Conservation (phyloP, 2,329 filamentous ascomycete genomes). For the Chaetoscypha palmicola region DNA sequence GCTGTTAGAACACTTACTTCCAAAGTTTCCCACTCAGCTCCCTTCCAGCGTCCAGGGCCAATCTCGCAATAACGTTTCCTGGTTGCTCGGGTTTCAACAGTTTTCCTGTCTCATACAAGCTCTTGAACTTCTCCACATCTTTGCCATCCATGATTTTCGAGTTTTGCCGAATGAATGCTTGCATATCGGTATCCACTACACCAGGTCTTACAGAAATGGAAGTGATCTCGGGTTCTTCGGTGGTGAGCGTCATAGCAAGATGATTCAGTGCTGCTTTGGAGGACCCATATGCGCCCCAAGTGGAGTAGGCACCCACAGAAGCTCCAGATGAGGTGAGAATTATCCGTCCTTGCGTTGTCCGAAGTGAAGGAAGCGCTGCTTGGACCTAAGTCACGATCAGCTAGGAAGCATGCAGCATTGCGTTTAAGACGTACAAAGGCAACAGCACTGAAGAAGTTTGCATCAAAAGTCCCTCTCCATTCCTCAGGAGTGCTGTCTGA, state of each 20-base stretch:
- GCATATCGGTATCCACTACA: conserved; percentile 85
- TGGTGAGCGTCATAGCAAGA: conserved; percentile 61
- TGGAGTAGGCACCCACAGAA: conserved; percentile 54
- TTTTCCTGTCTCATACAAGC: conserved; percentile 61
- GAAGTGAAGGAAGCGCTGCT: conserved; percentile 62
- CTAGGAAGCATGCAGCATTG: neutral
- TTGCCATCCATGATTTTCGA: conserved; percentile 50
- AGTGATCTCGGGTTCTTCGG: conserved; percentile 71
- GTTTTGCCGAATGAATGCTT: conserved; percentile 71
- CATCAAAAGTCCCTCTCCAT: conserved; percentile 70
- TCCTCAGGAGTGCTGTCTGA: conserved; percentile 60
- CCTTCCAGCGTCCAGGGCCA: conserved; percentile 58
- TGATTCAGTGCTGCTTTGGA: conserved; percentile 82
- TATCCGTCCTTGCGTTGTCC: conserved; percentile 61
- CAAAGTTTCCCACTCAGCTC: conserved; percentile 72
- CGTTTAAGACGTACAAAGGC: conserved; percentile 57
- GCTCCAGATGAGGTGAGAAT: conserved; percentile 78
- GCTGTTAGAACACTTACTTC: conserved; percentile 41
- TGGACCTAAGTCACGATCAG: conserved; percentile 47
- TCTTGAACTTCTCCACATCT: conserved; percentile 57
- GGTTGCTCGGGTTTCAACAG: conserved; percentile 78
- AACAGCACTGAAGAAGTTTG: conserved; percentile 81
- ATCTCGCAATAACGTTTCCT: conserved; percentile 75
- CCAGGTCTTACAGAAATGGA: conserved; percentile 70
- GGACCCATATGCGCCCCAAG: conserved; percentile 77